These are phyloP conservation scores for Hortaea werneckii DNA, from an alignment of 2,329 filamentous ascomycete species.

Conservation along the genomic window DNA sequence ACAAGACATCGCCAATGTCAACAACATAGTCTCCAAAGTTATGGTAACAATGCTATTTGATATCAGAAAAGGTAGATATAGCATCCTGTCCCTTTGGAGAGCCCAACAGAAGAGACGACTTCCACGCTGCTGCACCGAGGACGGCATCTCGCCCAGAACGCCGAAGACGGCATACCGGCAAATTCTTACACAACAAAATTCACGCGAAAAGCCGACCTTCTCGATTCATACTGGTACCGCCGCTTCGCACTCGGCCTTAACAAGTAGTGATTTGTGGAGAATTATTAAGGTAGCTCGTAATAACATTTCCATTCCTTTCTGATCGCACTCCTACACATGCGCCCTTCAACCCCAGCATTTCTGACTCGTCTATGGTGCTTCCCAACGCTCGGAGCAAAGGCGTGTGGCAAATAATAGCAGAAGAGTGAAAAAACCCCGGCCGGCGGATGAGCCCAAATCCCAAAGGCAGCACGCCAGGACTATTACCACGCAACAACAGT, in stretches of 20 bases:
- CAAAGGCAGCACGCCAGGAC: slow-evolving; percentile 39
- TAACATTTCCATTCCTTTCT: neutral
- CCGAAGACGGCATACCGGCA: neutral
- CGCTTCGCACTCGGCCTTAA: too few relatives aligned
- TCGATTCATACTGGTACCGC: neutral
- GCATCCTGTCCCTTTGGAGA: too few relatives aligned
- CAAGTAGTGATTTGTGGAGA: too few relatives aligned
- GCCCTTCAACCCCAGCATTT: neutral
- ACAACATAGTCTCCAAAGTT: too few relatives aligned
- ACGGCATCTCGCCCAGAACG: too few relatives aligned
- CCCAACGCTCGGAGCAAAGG: neutral
- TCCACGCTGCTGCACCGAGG: too few relatives aligned
- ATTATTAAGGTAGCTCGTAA: neutral
- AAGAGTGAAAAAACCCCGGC: neutral
- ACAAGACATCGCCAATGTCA: too few relatives aligned
- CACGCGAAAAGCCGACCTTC: neutral
- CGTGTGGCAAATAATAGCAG: neutral
- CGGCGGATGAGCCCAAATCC: slow-evolving; percentile 15
- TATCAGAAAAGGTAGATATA: too few relatives aligned
- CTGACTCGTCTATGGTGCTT: neutral
- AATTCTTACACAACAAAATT: neutral
- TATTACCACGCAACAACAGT: slow-evolving; percentile 15
- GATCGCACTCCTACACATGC: neutral
- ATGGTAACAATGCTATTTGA: too few relatives aligned
- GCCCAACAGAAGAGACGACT: too few relatives aligned